These are phyloP conservation scores for Fraxinus xanthoxyloides DNA, from an alignment of 305 asterid genomes.

Conservation along the genomic window DNA sequence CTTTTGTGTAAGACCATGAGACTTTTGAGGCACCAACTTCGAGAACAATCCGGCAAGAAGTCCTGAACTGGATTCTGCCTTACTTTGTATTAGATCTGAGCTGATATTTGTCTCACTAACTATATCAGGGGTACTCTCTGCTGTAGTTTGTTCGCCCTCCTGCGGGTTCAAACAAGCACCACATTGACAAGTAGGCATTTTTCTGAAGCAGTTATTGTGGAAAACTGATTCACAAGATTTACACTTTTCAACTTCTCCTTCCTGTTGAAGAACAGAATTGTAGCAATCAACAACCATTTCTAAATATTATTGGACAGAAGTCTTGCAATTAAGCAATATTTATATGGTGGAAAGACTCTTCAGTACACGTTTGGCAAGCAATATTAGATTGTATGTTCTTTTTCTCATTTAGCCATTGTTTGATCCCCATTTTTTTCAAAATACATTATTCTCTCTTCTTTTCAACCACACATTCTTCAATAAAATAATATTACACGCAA, in stretches of 20 bases:
- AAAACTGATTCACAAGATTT: constrained; percentile 63
- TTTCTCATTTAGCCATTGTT: background rate
- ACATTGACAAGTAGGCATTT: constrained; percentile 63
- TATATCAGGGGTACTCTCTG: constrained; percentile 19
- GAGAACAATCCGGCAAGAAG: constrained; percentile 62
- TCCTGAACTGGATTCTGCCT: constrained; percentile 44
- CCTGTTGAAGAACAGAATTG: constrained; percentile 47
- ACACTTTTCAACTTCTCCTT: constrained; percentile 76
- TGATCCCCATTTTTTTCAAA: no score
- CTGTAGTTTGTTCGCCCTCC: constrained; percentile 29
- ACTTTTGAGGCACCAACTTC: constrained; percentile 48
- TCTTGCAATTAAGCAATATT: background rate
- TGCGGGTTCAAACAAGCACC: constrained; percentile 48
- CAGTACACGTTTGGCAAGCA: background rate
- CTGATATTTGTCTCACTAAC: constrained; percentile 14
- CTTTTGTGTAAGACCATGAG: constrained; percentile 34
- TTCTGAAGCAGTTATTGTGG: constrained; percentile 78
- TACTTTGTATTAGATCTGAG: constrained; percentile 26
- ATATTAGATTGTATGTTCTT: background rate
- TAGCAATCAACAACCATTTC: constrained; percentile 13
- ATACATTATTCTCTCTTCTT: no score
- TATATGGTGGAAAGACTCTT: background rate
- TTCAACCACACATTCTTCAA: no score
- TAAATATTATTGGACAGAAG: background rate
- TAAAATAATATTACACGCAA: no score